Conservation (phyloP, 2,329 filamentous ascomycete species). For the Trichoderma koningii region DNA sequence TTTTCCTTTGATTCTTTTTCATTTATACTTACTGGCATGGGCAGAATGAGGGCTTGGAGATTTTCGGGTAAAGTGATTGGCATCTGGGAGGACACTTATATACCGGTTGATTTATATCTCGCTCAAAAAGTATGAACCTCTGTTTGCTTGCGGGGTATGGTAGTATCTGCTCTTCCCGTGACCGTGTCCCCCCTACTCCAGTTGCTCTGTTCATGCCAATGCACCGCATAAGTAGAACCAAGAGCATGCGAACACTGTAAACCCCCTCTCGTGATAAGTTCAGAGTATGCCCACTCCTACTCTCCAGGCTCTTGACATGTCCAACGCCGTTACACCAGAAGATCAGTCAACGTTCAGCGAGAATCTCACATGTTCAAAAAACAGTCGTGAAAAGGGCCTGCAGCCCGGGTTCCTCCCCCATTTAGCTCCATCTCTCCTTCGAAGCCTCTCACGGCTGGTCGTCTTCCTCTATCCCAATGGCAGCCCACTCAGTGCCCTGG, state of each 20-base stretch:
- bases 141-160: neutral
- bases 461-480: slow-evolving; percentile 61
- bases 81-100: neutral
- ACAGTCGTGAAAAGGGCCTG: neutral
- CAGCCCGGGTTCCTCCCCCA: too few relatives aligned
- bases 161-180: neutral
- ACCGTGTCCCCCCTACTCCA: neutral
- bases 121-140: slow-evolving; percentile 6
- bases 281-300: neutral
- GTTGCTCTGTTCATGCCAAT: too few relatives aligned
- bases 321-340: slow-evolving; percentile 25
- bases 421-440: neutral
- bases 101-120: neutral
- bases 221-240: too few relatives aligned
- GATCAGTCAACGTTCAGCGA: neutral
- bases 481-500: slow-evolving; percentile 69
- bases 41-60: neutral
- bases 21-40: neutral
- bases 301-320: slow-evolving; percentile 14
- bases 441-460: slow-evolving; percentile 23
- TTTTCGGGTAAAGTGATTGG: neutral
- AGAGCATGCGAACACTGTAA: neutral
- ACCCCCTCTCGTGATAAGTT: neutral
- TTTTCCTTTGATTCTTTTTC: neutral
- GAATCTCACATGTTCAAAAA: neutral